phyloP scores from a whole-genome alignment of 805 yeast species.

The Candida vaughaniae region DNA sequence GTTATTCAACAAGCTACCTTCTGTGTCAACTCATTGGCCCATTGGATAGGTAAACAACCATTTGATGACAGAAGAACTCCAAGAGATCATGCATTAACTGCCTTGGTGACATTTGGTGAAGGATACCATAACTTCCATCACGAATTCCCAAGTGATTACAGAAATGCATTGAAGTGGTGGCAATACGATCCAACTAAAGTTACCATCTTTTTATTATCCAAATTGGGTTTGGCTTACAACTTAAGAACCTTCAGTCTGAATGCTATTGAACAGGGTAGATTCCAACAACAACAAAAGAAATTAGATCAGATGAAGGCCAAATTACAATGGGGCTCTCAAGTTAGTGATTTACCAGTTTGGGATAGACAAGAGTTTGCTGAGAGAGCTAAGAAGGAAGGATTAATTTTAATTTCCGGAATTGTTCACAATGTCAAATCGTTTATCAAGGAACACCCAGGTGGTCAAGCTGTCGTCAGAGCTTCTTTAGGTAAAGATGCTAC shows the following conservation, averaged over 20 bases:
- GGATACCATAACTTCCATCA: conserved; percentile 91
- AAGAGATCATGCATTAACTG: conserved; percentile 78
- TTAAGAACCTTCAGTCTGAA: conserved; percentile 75
- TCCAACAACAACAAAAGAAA: conserved; percentile 83
- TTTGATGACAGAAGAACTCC: conserved; percentile 87
- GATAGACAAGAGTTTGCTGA: conserved; percentile 59
- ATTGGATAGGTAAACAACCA: conserved; percentile 84
- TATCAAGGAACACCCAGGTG: conserved; percentile 82
- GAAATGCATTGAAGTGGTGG: conserved; percentile 85
- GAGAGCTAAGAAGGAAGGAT: conserved; percentile 52
- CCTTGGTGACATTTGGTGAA: conserved; percentile 83
- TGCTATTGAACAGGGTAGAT: conserved; percentile 78
- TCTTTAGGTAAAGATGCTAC: conserved; percentile 82
- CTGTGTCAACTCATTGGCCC: conserved; percentile 84
- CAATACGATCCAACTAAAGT: conserved; percentile 84
- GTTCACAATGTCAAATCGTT: conserved; percentile 73
- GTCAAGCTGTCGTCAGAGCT: conserved; percentile 66
- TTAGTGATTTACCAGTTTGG: conserved; percentile 72
- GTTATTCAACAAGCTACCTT: conserved; percentile 82
- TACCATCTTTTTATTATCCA: conserved; percentile 55
- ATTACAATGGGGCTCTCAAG: conserved; percentile 74
- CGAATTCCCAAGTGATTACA: conserved; percentile 85
- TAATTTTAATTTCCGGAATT: conserved; percentile 73
- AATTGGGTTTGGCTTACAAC: conserved; percentile 69
- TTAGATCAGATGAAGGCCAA: conserved; percentile 59